Evolutionary conservation across 352 stramenopile genomes (phyloP).

Genomic region (Sclerospora graminicola): DNA sequence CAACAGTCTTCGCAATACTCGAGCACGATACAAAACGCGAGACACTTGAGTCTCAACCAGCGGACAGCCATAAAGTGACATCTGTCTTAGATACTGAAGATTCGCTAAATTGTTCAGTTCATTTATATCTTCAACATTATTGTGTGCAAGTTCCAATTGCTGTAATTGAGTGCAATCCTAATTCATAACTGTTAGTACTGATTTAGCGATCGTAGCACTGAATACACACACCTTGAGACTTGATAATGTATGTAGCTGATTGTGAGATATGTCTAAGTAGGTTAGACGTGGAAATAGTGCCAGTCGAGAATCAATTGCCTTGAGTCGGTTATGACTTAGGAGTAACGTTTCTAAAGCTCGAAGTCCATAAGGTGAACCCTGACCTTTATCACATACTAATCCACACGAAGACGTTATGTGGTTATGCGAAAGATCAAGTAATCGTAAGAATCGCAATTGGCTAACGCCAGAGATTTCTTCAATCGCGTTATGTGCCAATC

Average conservation of each 20-base stretch:
- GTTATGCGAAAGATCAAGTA: slow-evolving; percentile 68
- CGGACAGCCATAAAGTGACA: slow-evolving; percentile 37
- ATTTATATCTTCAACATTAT: slow-evolving; percentile 41
- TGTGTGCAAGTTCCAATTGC: slow-evolving; percentile 40
- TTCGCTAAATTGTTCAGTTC: slow-evolving; percentile 45
- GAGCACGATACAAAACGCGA: slow-evolving; percentile 41
- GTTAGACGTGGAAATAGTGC: slow-evolving; percentile 34
- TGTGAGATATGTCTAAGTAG: slow-evolving; percentile 46
- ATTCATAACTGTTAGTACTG: neutral
- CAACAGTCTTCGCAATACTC: slow-evolving; percentile 45
- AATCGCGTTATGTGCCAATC: slow-evolving; percentile 50
- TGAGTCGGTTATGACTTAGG: slow-evolving; percentile 48
- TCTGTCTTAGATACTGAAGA: slow-evolving; percentile 30
- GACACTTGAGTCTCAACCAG: slow-evolving; percentile 27
- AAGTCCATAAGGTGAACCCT: slow-evolving; percentile 12
- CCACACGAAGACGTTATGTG: slow-evolving; percentile 29
- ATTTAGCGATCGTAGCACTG: neutral
- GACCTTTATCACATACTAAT: slow-evolving; percentile 9
- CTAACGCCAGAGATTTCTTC: slow-evolving; percentile 36
- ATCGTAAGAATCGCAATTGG: slow-evolving; percentile 45
- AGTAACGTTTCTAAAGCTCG: slow-evolving; percentile 40
- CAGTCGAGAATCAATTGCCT: slow-evolving; percentile 29
- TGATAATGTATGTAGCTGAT: slow-evolving; percentile 29
- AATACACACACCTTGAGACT: slow-evolving; percentile 36
- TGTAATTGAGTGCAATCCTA: slow-evolving; percentile 33